Base-by-base conservation (phyloP, 176 grass and related monocot genomes). In the Aegilops bicornis region DNA sequence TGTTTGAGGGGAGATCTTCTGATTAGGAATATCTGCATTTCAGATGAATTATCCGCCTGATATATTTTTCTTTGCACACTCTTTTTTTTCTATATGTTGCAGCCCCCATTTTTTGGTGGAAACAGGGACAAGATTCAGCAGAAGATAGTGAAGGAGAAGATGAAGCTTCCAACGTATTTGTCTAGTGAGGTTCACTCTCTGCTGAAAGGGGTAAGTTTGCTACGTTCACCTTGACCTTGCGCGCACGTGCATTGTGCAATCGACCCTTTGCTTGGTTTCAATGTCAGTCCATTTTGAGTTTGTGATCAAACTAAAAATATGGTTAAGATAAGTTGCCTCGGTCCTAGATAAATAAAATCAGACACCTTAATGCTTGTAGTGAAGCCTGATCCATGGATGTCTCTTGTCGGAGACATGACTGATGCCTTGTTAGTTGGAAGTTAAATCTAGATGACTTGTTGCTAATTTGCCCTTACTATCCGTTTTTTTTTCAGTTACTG, bases 101-200 rank as follows among this genome's bases (percentile, higher is more conserved):
- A 99, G 97, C 97, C 97, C 54, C 97, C 97, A 4, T 99, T 94
- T 85, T 40, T 94, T 71, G 92, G 94, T 69, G 88, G 88, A 23
- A 99, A 94, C 61, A 91, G 92, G 86, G 92, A 94, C 33, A 99
- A 92, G 79, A 82, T 99, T 88, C 97, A 99, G 79, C 97, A 92
- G 80, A 96, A 94, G 88, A 94, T 99, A 79, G 87, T 96, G 78
- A 99, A 90, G 83, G 97, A 96, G 23, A 99, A 96, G 89, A 90
- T 96, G 56, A 99, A 99, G 81, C 85, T 99, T 54, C 97, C 97
- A 0, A 0, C 79, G 2, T 99, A 83, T 87, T 86, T 99, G 78
- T 87, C 94, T 42, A 93, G 90, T 32, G 97, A 99, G 83, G 97
- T 91, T 90, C 97, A 96, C 88, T 96, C 94, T 54, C 83, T 99